phyloP scores from a whole-genome alignment of 805 yeast species.

The Barnettozyma botsteinii region DNA sequence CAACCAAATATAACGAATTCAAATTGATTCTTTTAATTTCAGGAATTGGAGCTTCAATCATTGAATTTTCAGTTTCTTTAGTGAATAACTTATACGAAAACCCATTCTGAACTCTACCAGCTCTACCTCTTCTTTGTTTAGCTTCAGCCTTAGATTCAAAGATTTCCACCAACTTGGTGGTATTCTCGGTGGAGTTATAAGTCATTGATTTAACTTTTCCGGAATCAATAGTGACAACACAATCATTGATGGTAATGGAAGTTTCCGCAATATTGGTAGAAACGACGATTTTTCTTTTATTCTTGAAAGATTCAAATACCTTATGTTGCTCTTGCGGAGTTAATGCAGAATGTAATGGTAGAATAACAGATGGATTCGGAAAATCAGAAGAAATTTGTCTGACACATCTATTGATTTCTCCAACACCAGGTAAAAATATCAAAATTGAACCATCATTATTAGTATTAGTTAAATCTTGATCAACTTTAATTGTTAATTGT shows the following conservation, averaged over 20 bases:
- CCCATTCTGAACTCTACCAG: constrained; percentile 92
- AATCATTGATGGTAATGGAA: constrained; percentile 92
- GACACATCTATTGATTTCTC: constrained; percentile 71
- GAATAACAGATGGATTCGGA: constrained; percentile 30
- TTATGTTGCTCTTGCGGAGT: constrained; percentile 75
- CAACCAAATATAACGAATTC: constrained; percentile 76
- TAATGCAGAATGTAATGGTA: constrained; percentile 88
- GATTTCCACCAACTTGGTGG: constrained; percentile 65
- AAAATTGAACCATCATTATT: constrained; percentile 65
- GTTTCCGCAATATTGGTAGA: constrained; percentile 96
- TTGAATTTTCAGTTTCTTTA: constrained; percentile 46
- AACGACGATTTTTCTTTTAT: constrained; percentile 73
- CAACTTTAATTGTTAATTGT: constrained; percentile 46
- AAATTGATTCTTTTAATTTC: constrained; percentile 82
- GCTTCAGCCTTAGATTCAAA: constrained; percentile 92
- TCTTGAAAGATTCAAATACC: constrained; percentile 57
- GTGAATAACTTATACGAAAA: constrained; percentile 78
- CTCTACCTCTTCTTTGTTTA: constrained; percentile 90
- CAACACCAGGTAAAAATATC: constrained; percentile 84
- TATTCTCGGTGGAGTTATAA: constrained; percentile 61
- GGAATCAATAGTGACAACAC: constrained; percentile 84
- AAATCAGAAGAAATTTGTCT: constrained; percentile 29
- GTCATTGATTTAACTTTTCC: constrained; percentile 79
- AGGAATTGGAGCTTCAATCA: constrained; percentile 76
- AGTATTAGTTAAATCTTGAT: constrained; percentile 38